phyloP scores from a whole-genome alignment of 345 rosid genomes.

The Crucihimalaya himalaica region DNA sequence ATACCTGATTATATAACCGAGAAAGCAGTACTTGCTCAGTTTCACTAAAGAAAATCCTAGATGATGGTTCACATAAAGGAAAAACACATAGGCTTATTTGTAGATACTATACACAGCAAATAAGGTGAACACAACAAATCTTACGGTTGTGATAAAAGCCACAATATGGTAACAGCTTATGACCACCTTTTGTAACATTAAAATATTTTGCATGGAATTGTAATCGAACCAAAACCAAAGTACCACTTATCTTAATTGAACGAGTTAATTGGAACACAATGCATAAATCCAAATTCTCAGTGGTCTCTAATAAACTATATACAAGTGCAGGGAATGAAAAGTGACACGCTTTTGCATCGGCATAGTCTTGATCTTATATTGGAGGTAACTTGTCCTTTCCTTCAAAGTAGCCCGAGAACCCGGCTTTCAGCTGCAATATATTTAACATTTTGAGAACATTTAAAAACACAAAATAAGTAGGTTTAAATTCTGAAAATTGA shows the following conservation, averaged over 20 bases:
- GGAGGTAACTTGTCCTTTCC: conserved; percentile 28
- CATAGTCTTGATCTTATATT: conserved; percentile 6
- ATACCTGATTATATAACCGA: conserved; percentile 36
- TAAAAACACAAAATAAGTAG: neutral
- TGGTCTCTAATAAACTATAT: conserved; percentile 6
- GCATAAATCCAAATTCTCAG: neutral
- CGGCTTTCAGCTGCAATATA: conserved; percentile 47
- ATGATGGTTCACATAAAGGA: neutral
- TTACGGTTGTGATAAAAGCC: conserved; percentile 13
- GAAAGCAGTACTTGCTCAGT: conserved; percentile 51
- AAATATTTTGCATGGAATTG: neutral
- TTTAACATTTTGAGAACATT: neutral
- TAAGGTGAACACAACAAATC: conserved; percentile 21
- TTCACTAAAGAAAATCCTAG: conserved; percentile 50
- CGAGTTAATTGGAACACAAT: conserved; percentile 3
- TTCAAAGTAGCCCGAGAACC: conserved; percentile 37
- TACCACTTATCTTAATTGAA: neutral
- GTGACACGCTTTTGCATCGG: neutral
- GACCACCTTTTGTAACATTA: neutral
- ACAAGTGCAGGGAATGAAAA: neutral
- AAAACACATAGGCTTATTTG: neutral
- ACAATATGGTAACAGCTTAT: conserved; percentile 9
- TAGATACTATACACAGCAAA: neutral
- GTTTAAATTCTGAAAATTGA: neutral
- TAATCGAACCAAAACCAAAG: conserved; percentile 12